Percentiles rank a stretch among this genome's conserved stretches.
phyloP scores from a whole-genome alignment of 805 yeast species.

The Ogataea philodendri region DNA sequence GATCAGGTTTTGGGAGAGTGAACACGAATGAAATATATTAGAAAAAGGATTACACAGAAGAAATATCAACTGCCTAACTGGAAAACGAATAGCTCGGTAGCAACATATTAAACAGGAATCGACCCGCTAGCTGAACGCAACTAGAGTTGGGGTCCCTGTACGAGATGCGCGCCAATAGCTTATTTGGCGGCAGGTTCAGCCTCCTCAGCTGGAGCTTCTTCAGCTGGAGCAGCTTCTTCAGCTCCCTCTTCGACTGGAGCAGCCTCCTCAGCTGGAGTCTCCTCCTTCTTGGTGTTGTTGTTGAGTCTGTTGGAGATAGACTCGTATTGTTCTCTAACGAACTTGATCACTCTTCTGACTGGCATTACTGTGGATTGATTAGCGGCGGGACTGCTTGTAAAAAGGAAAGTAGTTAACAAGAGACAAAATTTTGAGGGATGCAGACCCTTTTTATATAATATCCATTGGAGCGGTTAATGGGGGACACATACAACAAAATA shows the following conservation, averaged over 20 bases:
- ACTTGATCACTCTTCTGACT: constrained; percentile 33
- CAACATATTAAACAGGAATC: constrained; percentile 7
- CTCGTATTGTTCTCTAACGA: constrained; percentile 33
- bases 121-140: constrained; percentile 18
- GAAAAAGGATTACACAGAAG: constrained; percentile 20
- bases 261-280: constrained; percentile 16
- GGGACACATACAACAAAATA: constrained; percentile 20
- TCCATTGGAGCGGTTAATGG: constrained; percentile 17
- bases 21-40: constrained; percentile 13
- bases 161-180: constrained; percentile 5
- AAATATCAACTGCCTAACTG: constrained; percentile 17
- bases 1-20: constrained; percentile 27
- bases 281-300: constrained; percentile 16
- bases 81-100: constrained; percentile 15
- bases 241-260: constrained; percentile 13
- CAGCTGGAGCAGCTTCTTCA: constrained; percentile 18
- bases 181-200: constrained; percentile 19
- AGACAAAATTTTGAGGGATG: constrained; percentile 10
- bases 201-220: constrained; percentile 22
- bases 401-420: constrained; percentile 9
- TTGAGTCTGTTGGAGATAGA: constrained; percentile 32
- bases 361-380: constrained; percentile 29
- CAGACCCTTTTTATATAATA: constrained; percentile 10
- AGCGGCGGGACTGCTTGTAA: constrained; percentile 14
- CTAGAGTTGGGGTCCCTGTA: constrained; percentile 13